Percentiles rank a stretch among this genome's conserved stretches.
phyloP scores from a whole-genome alignment of 1,284 basidiomycete species.

The Mycena citricolor region DNA sequence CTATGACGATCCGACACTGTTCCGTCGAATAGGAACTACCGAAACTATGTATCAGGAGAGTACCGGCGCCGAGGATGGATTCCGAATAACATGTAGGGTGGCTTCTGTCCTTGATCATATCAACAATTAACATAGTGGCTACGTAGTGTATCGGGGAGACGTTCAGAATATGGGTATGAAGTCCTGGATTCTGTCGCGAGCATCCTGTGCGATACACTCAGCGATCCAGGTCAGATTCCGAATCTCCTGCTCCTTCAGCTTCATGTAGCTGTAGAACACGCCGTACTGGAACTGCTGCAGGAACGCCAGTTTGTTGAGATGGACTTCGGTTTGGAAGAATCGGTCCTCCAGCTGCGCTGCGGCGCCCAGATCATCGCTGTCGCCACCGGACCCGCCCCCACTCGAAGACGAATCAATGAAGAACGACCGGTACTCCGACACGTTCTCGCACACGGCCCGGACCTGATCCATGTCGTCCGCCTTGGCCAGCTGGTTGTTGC shows the following conservation, averaged over 20 bases:
- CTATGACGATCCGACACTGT: no score
- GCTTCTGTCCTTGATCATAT: no score
- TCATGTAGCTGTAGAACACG: constrained; percentile 92
- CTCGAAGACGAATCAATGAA: constrained; percentile 63
- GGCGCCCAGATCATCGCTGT: constrained; percentile 52
- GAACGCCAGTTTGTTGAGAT: constrained; percentile 91
- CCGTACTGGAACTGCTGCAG: constrained; percentile 94
- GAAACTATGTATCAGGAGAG: no score
- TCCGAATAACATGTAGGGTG: no score
- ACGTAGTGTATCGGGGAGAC: constrained; percentile 10
- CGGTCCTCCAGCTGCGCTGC: constrained; percentile 86
- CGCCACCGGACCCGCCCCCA: constrained; percentile 34
- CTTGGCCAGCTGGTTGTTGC: constrained; percentile 91
- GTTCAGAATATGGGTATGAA: constrained; percentile 82
- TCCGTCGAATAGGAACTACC: no score
- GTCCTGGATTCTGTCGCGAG: constrained; percentile 89
- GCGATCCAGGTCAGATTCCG: constrained; percentile 97
- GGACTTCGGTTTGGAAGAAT: constrained; percentile 94
- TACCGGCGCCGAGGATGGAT: no score
- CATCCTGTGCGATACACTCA: constrained; percentile 95
- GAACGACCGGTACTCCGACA: constrained; percentile 90
- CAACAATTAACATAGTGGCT: no score
- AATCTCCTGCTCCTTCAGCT: constrained; percentile 99
- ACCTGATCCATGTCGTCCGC: constrained; percentile 97
- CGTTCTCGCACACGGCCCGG: constrained; percentile 81